These are phyloP conservation scores for Alternaria alternata DNA, from an alignment of 2,329 filamentous ascomycete genomes.

Conservation along the genomic window DNA sequence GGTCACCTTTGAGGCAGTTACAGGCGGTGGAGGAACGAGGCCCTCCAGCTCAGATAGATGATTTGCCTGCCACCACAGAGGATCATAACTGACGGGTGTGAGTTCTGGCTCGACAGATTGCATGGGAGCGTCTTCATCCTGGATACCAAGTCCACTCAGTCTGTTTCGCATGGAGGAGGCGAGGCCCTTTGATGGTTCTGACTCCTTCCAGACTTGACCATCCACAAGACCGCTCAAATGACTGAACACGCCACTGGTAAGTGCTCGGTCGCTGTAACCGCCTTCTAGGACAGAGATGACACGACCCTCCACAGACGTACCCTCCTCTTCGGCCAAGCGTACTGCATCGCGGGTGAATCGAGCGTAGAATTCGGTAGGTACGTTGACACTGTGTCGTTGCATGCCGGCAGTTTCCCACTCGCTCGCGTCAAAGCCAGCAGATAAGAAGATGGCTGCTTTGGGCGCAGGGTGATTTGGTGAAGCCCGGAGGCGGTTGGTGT, in stretches of 20 bases:
- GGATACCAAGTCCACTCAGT: conserved; percentile 54
- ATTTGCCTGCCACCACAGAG: conserved; percentile 55
- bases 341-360: conserved; percentile 87
- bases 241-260: conserved; percentile 87
- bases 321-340: conserved; percentile 80
- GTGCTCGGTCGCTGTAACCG: conserved; percentile 91
- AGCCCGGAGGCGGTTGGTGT: conserved; percentile 71
- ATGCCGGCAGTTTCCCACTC: conserved; percentile 92
- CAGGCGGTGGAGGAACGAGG: conserved; percentile 42
- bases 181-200: conserved; percentile 56
- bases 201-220: conserved; percentile 50
- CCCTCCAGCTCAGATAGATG: conserved; percentile 45
- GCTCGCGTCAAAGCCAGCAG: conserved; percentile 95
- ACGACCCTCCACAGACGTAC: conserved; percentile 78
- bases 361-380: conserved; percentile 96
- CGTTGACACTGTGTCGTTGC: conserved; percentile 95
- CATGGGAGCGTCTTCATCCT: conserved; percentile 29
- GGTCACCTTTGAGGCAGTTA: conserved; percentile 65
- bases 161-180: conserved; percentile 67
- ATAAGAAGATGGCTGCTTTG: conserved; percentile 90
- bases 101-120: conserved; percentile 29
- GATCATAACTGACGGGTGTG: conserved; percentile 48
- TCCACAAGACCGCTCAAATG: conserved; percentile 85
- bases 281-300: conserved; percentile 95
- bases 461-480: conserved; percentile 68